Evolutionary conservation across 164 flowering plant genomes (phyloP).

Genomic region (Vitis amurensis): DNA sequence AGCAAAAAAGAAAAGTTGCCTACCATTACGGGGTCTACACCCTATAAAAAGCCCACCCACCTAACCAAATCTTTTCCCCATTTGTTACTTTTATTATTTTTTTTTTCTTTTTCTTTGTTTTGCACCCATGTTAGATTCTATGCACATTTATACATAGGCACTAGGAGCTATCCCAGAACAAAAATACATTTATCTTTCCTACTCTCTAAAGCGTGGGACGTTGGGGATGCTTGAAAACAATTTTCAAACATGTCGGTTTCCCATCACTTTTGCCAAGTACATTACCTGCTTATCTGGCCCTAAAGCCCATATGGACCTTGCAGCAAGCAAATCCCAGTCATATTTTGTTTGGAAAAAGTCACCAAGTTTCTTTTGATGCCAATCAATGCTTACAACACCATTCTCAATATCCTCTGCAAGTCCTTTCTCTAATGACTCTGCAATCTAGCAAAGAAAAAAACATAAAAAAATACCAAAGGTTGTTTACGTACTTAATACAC

Average conservation of each 20-base stretch:
- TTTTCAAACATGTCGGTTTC: slow-evolving; percentile 8
- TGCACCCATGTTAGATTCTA: slow-evolving; percentile 18
- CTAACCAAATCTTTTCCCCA: slow-evolving; percentile 23
- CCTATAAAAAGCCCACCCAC: slow-evolving; percentile 21
- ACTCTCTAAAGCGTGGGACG: slow-evolving; percentile 10
- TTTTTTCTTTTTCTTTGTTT: slow-evolving; percentile 1
- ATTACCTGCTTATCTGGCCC: too few species aligned
- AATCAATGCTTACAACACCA: too few species aligned
- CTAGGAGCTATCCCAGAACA: slow-evolving; percentile 10
- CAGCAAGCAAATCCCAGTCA: too few species aligned
- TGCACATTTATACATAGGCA: slow-evolving; percentile 4
- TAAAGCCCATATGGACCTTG: too few species aligned
- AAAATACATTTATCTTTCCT: slow-evolving; percentile 23
- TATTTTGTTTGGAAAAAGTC: too few species aligned
- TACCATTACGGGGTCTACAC: slow-evolving; percentile 33
- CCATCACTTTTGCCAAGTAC: neutral
- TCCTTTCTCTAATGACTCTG: too few species aligned
- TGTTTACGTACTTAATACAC: too few species aligned
- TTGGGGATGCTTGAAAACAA: slow-evolving; percentile 2
- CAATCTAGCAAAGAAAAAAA: too few species aligned
- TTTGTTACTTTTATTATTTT: slow-evolving; percentile 20
- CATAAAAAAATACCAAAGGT: too few species aligned
- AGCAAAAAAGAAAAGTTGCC: slow-evolving; percentile 28
- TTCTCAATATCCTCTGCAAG: too few species aligned
- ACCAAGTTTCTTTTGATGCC: too few species aligned